A percentile compares a stretch with the other conserved stretches of the same genome.
Conservation (phyloP, 371 early-diverging fungal species). For the Mucor sp. region DNA sequence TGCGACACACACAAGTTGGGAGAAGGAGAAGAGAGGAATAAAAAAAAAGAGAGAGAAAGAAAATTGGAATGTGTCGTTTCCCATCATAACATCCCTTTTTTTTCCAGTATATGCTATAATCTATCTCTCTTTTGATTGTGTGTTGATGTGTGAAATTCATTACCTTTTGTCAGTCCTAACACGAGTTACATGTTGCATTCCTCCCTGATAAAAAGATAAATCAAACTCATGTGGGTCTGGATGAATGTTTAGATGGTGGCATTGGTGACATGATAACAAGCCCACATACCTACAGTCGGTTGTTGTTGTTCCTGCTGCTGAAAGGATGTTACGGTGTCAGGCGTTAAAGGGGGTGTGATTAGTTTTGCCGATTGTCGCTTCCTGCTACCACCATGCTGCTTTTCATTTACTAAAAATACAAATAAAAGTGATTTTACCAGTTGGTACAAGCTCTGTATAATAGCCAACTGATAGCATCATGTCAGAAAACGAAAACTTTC, state of each 20-base stretch:
- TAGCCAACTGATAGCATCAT: neutral
- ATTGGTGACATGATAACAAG: neutral
- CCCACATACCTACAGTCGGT: neutral
- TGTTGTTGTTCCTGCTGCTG: neutral
- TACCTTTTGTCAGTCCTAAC: constrained; percentile 1
- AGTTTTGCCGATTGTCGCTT: neutral
- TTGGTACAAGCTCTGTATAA: constrained; percentile 3
- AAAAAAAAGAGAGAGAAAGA: constrained; percentile 1
- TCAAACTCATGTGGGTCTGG: neutral
- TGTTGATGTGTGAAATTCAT: neutral
- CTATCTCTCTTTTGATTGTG: neutral
- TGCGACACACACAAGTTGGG: neutral
- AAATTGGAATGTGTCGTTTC: constrained; percentile 6
- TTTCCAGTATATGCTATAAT: neutral
- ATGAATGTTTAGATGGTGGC: neutral
- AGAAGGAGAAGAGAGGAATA: neutral
- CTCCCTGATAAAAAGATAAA: constrained; percentile 7
- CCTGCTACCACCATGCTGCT: neutral
- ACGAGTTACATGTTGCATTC: constrained; percentile 8
- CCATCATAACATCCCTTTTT: constrained; percentile 3
- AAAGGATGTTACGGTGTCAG: neutral
- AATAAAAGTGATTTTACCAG: constrained; percentile 9
- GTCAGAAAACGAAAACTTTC: neutral
- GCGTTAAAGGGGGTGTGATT: constrained; percentile 15
- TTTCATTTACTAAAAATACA: neutral